Conservation (phyloP, 73 alveolate species). For the Stentor coeruleus region DNA sequence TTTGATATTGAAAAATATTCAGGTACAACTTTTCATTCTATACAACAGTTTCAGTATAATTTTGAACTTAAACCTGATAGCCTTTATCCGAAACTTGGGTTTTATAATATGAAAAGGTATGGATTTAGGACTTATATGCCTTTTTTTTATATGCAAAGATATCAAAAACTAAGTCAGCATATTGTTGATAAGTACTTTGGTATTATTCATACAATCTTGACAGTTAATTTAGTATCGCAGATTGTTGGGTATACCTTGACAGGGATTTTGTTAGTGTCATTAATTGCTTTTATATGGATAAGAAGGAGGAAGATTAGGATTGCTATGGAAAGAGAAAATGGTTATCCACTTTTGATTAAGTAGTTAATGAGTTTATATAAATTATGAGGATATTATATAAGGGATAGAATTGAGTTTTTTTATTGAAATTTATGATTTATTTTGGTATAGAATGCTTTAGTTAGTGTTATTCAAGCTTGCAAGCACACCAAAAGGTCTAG, state of each 20-base stretch:
- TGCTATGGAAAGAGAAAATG: no score
- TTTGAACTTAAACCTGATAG: background rate
- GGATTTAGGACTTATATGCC: background rate
- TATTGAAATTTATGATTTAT: no score
- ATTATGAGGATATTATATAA: no score
- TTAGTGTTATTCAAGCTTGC: no score
- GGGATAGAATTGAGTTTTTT: no score
- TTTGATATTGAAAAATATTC: background rate
- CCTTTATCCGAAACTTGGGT: background rate
- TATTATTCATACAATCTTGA: background rate
- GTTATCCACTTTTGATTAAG: no score
- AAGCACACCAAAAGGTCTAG: no score
- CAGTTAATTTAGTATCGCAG: background rate
- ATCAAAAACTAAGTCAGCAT: background rate
- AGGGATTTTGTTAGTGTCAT: background rate
- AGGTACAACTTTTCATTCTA: background rate
- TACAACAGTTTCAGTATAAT: background rate
- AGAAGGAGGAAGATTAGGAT: background rate
- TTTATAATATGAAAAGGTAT: background rate
- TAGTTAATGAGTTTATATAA: no score
- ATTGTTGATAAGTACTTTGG: conserved; percentile 1
- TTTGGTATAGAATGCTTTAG: no score
- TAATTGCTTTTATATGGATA: background rate
- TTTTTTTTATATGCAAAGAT: background rate
- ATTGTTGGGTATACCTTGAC: background rate